Evolutionary conservation across 1,139 yeast species (phyloP).

Genomic region (Scheffersomyces illinoinensis): DNA sequence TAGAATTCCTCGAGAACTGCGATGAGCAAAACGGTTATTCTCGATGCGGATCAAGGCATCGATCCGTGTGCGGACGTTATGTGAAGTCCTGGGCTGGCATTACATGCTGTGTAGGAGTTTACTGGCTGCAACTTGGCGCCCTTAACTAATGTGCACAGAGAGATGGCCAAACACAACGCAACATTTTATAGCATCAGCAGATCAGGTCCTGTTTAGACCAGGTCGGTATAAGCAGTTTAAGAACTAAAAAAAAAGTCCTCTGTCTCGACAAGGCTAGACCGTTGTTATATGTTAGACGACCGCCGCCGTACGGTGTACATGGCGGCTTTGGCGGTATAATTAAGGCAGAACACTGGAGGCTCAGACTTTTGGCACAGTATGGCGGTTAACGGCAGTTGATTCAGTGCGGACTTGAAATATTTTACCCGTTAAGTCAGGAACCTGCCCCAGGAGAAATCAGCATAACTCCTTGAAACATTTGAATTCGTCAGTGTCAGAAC

Average conservation of each 20-base stretch:
- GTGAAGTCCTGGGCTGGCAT: not conserved
- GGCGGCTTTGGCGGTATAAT: not conserved
- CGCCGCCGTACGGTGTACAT: not conserved
- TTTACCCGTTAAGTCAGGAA: not conserved
- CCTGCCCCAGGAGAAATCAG: not conserved
- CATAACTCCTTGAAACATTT: not conserved
- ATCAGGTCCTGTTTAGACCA: not conserved
- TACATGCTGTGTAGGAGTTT: not conserved
- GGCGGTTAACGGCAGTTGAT: not conserved
- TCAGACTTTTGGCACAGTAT: not conserved
- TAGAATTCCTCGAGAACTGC: not conserved
- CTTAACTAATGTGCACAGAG: not conserved
- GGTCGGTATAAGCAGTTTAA: not conserved
- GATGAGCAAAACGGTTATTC: not conserved
- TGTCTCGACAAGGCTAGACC: not conserved
- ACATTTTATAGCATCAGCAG: not conserved
- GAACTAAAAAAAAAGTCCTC: not conserved
- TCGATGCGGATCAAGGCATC: not conserved
- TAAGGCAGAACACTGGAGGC: not conserved
- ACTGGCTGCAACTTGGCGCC: not conserved
- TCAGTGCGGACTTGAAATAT: not conserved
- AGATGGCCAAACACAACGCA: not conserved
- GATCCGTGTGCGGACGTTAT: not conserved
- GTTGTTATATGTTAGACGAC: not conserved
- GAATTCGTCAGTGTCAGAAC: not conserved